Evolutionary conservation across 768 basidiomycete genomes (phyloP), one percentile per base, ranked within the genome.

Genomic region (Tulasnella sp.): DNA sequence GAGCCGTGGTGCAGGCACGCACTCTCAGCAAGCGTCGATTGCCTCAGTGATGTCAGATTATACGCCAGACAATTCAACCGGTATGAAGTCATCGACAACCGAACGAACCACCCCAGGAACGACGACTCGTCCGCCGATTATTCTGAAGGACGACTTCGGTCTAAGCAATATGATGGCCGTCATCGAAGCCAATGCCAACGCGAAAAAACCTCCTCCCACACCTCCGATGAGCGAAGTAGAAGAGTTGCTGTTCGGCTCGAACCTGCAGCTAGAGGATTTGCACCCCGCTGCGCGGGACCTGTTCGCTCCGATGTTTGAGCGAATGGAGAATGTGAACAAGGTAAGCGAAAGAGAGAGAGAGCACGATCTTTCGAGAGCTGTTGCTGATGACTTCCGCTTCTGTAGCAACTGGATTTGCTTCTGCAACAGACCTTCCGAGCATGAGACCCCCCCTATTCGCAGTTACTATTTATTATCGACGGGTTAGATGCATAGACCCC

Each of bases 121-220:
- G 27, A 24, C 90, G n/a, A 89, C 88, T 81, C 82, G 52, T 83
- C 81, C 68, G 83, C 83, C 14, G 75, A 75, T 85, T 7, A 79
- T 83, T 74, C 83, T 84, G 75, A 81, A 81, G 80, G 91, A 97
- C 83, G 95, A 97, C 84, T 97, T 97, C 85, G 96, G 96, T 1
- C 87, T 97, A 36, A 86, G 90, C 10, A 89, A 91, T 75, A 96
- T 98, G 94, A 89, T 98, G 89, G 92, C 94, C 36, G 88, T 97
- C 62, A 95, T 98, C 78, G 92, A 96, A 84, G 88, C 89, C 48
- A 88, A 88, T 44, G 91, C 90, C 36, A 83, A 84, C 56, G 44
- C 76, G 58, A 87, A 85, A 79, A 84, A 83, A 74, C 83, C 85
- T 58, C 85, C 85, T 52, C 85, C 87, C n/a, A 81, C 84, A 27